These are phyloP conservation scores for Hypholoma fasciculare DNA, from an alignment of 768 basidiomycete species.

Conservation along the genomic window DNA sequence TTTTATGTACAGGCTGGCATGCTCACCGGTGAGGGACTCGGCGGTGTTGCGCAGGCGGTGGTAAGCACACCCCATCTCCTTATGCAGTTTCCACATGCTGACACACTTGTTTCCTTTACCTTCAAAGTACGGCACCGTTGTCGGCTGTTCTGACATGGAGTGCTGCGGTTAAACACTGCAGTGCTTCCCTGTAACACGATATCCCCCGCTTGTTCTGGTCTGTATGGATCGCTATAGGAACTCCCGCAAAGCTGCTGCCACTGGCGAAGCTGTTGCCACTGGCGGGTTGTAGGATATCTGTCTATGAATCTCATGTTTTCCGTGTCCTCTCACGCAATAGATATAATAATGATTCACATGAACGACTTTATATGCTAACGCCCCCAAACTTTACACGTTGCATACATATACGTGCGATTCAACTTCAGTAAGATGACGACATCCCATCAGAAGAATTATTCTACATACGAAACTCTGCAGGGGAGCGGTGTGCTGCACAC, in stretches of 20 bases:
- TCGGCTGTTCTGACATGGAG: conserved; percentile 52
- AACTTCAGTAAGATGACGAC: too few species aligned
- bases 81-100: not conserved
- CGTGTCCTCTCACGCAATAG: not conserved
- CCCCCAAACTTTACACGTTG: too few species aligned
- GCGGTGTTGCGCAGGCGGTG: conserved; percentile 54
- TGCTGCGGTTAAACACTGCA: conserved; percentile 44
- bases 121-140: conserved; percentile 47
- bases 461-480: too few species aligned
- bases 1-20: conserved; percentile 38
- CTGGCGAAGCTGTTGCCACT: too few species aligned
- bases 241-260: too few species aligned
- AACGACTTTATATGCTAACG: not conserved
- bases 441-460: too few species aligned
- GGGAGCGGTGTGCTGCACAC: too few species aligned
- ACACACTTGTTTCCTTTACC: not conserved
- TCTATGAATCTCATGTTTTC: too few species aligned
- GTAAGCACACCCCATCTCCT: conserved; percentile 27
- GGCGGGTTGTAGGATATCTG: too few species aligned
- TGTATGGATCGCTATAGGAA: not conserved
- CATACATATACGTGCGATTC: too few species aligned
- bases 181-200: too few species aligned
- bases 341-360: not conserved
- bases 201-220: not conserved
- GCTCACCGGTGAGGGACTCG: conserved; percentile 61